Evolutionary conservation across 768 basidiomycete genomes (phyloP).

Genomic region (Kwoniella dendrophila): DNA sequence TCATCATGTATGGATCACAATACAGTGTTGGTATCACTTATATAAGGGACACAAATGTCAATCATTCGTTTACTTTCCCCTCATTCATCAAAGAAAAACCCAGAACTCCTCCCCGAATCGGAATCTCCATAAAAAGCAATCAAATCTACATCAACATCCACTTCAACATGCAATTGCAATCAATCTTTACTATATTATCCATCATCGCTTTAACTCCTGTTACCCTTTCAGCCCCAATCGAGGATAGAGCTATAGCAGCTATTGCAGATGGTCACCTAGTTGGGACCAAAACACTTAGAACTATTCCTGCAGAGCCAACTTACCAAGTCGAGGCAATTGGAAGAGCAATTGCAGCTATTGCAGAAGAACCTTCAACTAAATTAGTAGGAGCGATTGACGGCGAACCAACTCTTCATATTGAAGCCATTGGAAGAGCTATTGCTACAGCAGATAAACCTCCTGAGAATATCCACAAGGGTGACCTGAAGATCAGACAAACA

Average conservation of each 20-base stretch:
- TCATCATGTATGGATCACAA: no score
- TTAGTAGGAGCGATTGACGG: no score
- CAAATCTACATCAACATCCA: no score
- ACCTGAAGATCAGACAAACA: not conserved
- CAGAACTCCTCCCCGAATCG: no score
- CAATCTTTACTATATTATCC: not conserved
- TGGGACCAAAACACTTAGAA: not conserved
- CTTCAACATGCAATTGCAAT: not conserved
- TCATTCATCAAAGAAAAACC: no score
- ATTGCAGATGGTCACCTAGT: not conserved
- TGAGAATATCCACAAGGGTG: not conserved
- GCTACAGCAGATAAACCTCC: not conserved
- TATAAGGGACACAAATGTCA: no score
- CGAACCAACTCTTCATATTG: not conserved
- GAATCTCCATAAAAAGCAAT: no score
- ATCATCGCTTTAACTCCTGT: not conserved
- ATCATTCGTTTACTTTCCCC: no score
- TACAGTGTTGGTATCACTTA: no score
- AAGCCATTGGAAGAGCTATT: slow-evolving; percentile 3
- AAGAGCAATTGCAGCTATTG: slow-evolving; percentile 11
- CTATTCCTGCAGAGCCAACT: not conserved
- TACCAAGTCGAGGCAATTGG: not conserved
- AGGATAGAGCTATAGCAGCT: not conserved
- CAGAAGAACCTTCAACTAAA: not conserved
- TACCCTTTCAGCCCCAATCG: not conserved